These are phyloP conservation scores for Phtheirospermum japonicum DNA, from an alignment of 257 asterid genomes.

Conservation along the genomic window DNA sequence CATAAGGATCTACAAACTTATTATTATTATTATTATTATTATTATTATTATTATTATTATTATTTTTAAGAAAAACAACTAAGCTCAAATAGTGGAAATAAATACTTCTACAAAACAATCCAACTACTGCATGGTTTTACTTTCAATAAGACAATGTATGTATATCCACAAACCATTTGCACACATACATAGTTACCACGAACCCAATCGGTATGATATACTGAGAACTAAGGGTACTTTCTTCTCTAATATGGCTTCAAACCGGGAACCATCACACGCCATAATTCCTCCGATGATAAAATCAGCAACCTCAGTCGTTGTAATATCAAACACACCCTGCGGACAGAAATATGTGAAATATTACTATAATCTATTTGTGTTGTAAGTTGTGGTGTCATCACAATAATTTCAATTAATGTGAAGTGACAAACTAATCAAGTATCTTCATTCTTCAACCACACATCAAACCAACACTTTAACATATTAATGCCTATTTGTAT, in stretches of 20 bases:
- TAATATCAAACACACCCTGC: slow-evolving; percentile 90
- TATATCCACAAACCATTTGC: too few species aligned
- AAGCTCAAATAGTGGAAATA: too few species aligned
- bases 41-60: too few species aligned
- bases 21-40: too few species aligned
- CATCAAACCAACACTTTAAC: not conserved
- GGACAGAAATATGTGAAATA: slow-evolving; percentile 21
- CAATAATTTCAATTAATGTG: too few species aligned
- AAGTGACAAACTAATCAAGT: slow-evolving; percentile 8
- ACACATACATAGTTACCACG: too few species aligned
- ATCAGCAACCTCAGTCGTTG: slow-evolving; percentile 96
- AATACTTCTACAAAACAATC: too few species aligned
- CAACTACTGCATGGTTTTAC: too few species aligned
- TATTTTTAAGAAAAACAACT: too few species aligned
- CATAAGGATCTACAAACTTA: too few species aligned
- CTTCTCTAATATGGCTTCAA: slow-evolving; percentile 77
- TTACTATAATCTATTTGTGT: not conserved
- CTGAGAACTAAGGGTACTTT: slow-evolving; percentile 86
- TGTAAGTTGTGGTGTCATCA: not conserved
- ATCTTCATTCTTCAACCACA: slow-evolving; percentile 7
- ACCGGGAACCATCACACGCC: slow-evolving; percentile 87
- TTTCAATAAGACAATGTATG: too few species aligned
- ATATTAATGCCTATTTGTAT: not conserved
- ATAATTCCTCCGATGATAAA: slow-evolving; percentile 86
- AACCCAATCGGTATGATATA: too few species aligned